Evolutionary conservation across 164 flowering plant genomes (phyloP).

Genomic region (Vitis amurensis): DNA sequence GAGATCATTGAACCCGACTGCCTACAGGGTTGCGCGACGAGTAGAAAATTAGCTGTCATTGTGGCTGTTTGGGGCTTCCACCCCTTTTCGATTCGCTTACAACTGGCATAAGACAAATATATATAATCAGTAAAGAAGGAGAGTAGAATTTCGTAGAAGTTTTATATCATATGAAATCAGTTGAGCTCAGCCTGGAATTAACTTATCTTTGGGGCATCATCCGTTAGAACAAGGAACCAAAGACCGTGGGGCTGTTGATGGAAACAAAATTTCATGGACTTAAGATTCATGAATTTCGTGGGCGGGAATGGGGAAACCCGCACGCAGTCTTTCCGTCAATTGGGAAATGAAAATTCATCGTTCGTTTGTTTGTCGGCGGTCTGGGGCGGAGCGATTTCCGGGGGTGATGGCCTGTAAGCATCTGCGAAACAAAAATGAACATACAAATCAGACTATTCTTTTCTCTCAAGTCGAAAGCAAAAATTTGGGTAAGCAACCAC

Average conservation of each 20-base stretch:
- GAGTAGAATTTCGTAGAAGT: not conserved
- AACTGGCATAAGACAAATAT: not conserved
- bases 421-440: not conserved
- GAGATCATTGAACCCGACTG: too few relatives aligned
- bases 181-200: slow-evolving; percentile 29
- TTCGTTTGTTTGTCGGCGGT: slow-evolving; percentile 14
- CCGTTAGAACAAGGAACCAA: slow-evolving; percentile 14
- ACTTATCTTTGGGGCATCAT: slow-evolving; percentile 18
- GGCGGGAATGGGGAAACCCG: not conserved
- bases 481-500: not conserved
- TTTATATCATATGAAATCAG: not conserved
- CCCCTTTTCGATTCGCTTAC: slow-evolving; percentile 17
- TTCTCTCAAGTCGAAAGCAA: not conserved
- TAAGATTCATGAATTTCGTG: slow-evolving; percentile 11
- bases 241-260: slow-evolving; percentile 39
- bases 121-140: not conserved
- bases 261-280: slow-evolving; percentile 45
- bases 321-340: slow-evolving; percentile 17
- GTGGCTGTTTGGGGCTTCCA: slow-evolving; percentile 38
- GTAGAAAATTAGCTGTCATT: slow-evolving; percentile 77
- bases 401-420: slow-evolving; percentile 30
- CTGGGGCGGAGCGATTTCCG: slow-evolving; percentile 11
- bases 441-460: not conserved
- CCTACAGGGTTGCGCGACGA: too few relatives aligned
- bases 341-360: slow-evolving; percentile 51